Evolutionary conservation across 495 filamentous ascomycete genomes (phyloP).

Genomic region (Evernia prunastri): DNA sequence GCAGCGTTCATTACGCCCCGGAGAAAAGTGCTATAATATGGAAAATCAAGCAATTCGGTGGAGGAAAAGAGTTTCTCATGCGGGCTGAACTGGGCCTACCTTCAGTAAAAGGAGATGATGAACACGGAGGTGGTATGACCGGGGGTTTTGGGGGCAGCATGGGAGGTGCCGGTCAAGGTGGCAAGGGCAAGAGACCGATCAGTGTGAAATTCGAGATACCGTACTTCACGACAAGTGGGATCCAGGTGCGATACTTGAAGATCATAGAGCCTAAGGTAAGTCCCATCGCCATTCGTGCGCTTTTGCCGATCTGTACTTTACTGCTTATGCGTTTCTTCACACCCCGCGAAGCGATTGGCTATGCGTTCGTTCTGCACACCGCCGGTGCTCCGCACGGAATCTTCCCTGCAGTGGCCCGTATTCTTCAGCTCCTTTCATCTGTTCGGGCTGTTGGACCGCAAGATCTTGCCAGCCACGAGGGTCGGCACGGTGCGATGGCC

Average conservation of each 20-base stretch:
- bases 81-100: constrained; percentile 94
- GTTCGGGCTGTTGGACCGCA: not conserved
- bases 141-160: constrained; percentile 95
- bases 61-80: constrained; percentile 98
- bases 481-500: constrained; percentile 19
- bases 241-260: constrained; percentile 97
- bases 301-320: not conserved
- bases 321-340: constrained; percentile 4
- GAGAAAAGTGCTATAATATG: constrained; percentile 97
- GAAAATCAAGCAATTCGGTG: constrained; percentile 99
- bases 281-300: constrained; percentile 18
- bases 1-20: constrained; percentile 95
- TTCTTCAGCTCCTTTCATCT: not conserved
- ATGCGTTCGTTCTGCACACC: not conserved
- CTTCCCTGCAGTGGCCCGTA: constrained; percentile 1
- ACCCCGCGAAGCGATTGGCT: not conserved
- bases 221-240: constrained; percentile 97
- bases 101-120: constrained; percentile 92
- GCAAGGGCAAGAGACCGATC: constrained; percentile 91
- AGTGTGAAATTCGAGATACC: constrained; percentile 99
- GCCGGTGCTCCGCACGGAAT: not conserved
- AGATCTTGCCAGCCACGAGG: constrained; percentile 4
- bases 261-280: constrained; percentile 98
- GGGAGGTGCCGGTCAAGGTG: constrained; percentile 61
- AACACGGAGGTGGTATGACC: constrained; percentile 92